A percentile compares a stretch with the other conserved stretches of the same genome.
Conservation (phyloP, 805 yeast genomes). For the Ogataea saltuana region DNA sequence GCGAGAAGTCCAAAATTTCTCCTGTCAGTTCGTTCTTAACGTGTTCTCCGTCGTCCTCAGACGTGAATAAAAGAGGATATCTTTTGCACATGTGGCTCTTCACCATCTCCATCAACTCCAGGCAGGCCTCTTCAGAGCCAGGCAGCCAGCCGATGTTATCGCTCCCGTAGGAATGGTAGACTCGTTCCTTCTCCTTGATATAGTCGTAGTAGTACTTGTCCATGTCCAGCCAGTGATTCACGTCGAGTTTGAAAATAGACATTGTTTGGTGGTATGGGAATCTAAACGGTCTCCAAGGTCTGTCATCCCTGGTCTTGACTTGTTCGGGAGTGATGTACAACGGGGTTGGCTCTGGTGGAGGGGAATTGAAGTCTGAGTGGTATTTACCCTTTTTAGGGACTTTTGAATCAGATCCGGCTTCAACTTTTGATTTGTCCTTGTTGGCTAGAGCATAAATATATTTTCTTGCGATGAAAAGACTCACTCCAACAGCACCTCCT, state of each 20-base stretch:
- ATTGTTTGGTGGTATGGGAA: constrained; percentile 82
- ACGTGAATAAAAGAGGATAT: constrained; percentile 63
- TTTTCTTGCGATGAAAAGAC: constrained; percentile 21
- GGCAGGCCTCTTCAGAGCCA: constrained; percentile 59
- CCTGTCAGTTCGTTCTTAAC: constrained; percentile 61
- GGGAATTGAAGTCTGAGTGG: constrained; percentile 30
- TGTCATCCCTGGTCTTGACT: constrained; percentile 62
- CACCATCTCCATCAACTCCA: constrained; percentile 64
- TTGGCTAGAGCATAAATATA: constrained; percentile 13
- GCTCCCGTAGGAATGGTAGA: constrained; percentile 57
- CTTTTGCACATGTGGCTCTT: constrained; percentile 58
- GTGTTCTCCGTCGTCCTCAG: constrained; percentile 48
- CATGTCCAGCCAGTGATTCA: constrained; percentile 79
- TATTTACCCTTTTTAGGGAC: constrained; percentile 21
- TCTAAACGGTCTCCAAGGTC: constrained; percentile 81
- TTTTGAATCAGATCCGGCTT: not conserved
- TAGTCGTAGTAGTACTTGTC: constrained; percentile 72
- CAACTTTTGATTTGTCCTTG: constrained; percentile 5
- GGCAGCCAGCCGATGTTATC: constrained; percentile 68
- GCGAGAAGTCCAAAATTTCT: constrained; percentile 59
- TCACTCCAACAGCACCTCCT: constrained; percentile 27
- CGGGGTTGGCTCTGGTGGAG: constrained; percentile 53
- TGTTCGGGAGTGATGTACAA: constrained; percentile 66
- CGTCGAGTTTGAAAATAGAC: constrained; percentile 70
- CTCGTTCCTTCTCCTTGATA: constrained; percentile 60